phyloP scores from a whole-genome alignment of 2,329 filamentous ascomycete genomes.

The Cercospora sojina region DNA sequence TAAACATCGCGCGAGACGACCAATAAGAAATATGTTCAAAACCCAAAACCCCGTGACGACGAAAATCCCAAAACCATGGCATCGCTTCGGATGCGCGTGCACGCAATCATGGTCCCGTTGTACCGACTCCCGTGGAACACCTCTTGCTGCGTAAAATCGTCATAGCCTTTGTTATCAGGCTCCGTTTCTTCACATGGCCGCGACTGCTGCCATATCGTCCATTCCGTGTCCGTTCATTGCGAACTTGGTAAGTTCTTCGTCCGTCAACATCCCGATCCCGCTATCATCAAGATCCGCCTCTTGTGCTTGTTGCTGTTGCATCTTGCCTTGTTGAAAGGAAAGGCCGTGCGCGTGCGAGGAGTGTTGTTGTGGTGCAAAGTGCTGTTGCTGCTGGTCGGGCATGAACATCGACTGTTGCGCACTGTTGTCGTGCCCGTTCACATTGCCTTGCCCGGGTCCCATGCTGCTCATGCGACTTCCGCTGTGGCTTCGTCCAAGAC shows the following conservation, averaged over 20 bases:
- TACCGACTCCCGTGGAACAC: constrained; percentile 9
- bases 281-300: constrained; percentile 41
- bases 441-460: constrained; percentile 28
- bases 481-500: constrained; percentile 30
- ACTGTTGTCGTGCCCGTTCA: constrained; percentile 19
- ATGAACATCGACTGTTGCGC: constrained; percentile 24
- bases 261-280: constrained; percentile 42
- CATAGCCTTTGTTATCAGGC: background rate
- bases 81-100: background rate
- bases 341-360: constrained; percentile 20
- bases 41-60: background rate
- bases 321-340: constrained; percentile 16
- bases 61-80: background rate
- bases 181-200: background rate
- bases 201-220: constrained; percentile 15
- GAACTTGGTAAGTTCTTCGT: constrained; percentile 36
- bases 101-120: constrained; percentile 11
- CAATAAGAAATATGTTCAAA: constrained; percentile 7
- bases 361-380: constrained; percentile 24
- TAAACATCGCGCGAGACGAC: constrained; percentile 5
- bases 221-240: constrained; percentile 22
- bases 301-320: constrained; percentile 21
- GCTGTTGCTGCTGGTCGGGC: constrained; percentile 24
- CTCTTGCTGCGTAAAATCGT: constrained; percentile 12
- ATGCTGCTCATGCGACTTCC: constrained; percentile 38